Evolutionary conservation across 176 grass and related monocot species (phyloP), one percentile per base, ranked within the genome.

Genomic region (Oryza punctata): DNA sequence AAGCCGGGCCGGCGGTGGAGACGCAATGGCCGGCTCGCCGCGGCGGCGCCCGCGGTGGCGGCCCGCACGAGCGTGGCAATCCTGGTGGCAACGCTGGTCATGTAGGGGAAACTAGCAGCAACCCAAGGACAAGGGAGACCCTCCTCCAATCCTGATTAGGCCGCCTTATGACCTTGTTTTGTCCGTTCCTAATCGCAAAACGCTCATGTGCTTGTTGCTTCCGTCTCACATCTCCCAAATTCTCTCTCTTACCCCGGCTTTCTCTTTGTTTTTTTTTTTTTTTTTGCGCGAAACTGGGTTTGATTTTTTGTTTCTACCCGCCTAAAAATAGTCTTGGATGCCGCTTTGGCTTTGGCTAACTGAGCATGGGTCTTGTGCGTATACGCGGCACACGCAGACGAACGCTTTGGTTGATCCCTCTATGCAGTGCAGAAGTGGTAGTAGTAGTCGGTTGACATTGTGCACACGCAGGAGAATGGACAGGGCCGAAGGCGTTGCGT

Each of bases 11-110:
- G 12, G 1, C 10, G 50, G 24, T 16, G 19, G 44, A 79, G 43
- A 35, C 63, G 76, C 64, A 85, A 70, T 76, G 73, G 12, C 13
- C 14, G 69, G n/a, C 72, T 30, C 85, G 41, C 44, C 23, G 52
- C 30, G 24, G 49, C 65, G 15, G 18, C 40, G 6, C 33, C 50
- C n/a, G 80, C 43, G 70, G 14, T 57, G 67, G 79, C 65, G 64
- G 75, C 50, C 50, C 85, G 85, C 79, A 43, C 60, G 79, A 87
- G 74, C 10, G 79, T 87, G 64, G 68, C 30, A 38, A 67, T 73
- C 79, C 74, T 73, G 15, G 45, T 79, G 69, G 69, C 79, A 76
- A 87, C 35, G 80, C 69, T 65, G 80, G 60, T 87, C 80, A 84
- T 87, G 80, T 41, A 63, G 74, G 74, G 46, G 15, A 16, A 49